Conservation (phyloP, 2,329 filamentous ascomycete genomes). For the Hypoxylon sp. region DNA sequence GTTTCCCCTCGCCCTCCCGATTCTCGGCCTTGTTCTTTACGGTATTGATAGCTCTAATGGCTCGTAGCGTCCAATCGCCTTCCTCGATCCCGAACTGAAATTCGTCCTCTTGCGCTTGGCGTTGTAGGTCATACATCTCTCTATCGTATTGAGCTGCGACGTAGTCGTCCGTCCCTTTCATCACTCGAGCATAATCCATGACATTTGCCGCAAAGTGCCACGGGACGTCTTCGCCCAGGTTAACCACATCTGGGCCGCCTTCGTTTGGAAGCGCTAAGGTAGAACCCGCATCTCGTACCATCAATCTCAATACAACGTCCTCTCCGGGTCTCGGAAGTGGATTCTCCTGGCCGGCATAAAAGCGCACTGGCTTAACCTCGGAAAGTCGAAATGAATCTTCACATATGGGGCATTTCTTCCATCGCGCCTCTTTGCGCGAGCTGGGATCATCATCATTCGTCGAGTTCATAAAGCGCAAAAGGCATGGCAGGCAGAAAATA, state of each 20-base stretch:
- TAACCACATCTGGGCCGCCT: constrained; percentile 75
- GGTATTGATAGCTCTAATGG: constrained; percentile 77
- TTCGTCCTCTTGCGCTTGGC: constrained; percentile 89
- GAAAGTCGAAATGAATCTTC: constrained; percentile 94
- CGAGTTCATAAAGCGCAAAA: constrained; percentile 96
- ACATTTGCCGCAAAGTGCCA: constrained; percentile 97
- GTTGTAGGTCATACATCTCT: constrained; percentile 79
- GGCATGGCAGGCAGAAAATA: constrained; percentile 93
- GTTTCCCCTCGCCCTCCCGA: constrained; percentile 52
- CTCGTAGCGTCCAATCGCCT: constrained; percentile 90
- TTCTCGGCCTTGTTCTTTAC: constrained; percentile 78
- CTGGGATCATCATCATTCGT: constrained; percentile 75
- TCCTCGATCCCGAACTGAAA: constrained; percentile 88
- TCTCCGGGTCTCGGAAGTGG: constrained; percentile 83
- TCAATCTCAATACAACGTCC: constrained; percentile 88
- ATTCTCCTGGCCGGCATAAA: constrained; percentile 90
- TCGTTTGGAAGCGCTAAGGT: constrained; percentile 91
- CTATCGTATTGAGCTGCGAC: constrained; percentile 83
- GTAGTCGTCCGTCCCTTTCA: constrained; percentile 93
- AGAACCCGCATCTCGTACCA: constrained; percentile 82
- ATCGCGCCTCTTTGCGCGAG: constrained; percentile 77
- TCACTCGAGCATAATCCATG: constrained; percentile 92
- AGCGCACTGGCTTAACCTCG: constrained; percentile 88
- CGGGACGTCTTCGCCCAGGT: constrained; percentile 80
- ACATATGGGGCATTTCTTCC: constrained; percentile 97